Evolutionary conservation across 495 filamentous ascomycete genomes (phyloP), one percentile per base, ranked within the genome.

Genomic region (Aspergillus funiculosus): DNA sequence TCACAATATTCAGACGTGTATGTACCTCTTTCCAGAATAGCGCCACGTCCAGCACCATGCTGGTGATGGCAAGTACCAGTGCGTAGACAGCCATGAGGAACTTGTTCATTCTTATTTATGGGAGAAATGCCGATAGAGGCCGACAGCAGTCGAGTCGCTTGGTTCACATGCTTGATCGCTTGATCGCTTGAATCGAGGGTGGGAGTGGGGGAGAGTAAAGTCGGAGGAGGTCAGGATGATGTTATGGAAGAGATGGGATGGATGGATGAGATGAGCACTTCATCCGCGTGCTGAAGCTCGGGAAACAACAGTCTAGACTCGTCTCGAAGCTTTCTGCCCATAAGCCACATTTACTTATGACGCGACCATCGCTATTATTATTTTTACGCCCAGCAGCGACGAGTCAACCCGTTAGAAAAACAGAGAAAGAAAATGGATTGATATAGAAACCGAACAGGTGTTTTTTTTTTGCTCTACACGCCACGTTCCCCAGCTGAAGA

Each of bases 21-120:
- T 26, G 20, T 57, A 86, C 82, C 39, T 71, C 60, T 56, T 73
- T 69, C 82, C 82, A 87, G 53, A 82, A 87, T 17, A 71, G 63
- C 9, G 75, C 63, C 4, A 87, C 80, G 41, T 86, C 81, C 13
- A 78, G 46, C 4, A 84, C 55, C 68, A 85, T 71, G 26, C 66
- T 67, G 53, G 73, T 68, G 24, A 81, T 53, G 3, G 75, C 72
- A 10, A 68, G 48, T 17, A 80, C 53, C 19, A 73, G 14, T 43
- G 55, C 61, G 50, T 52, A 67, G 45, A 56, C 40, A 40, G 49
- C 41, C 40, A 55, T 44, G 52, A 57, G 52, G 41, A 57, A 57
- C 29, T 39, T 45, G 50, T 46, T 38, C 36, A 50, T 43, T 24
- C 36, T 42, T 18, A 29, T 27, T 24, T 39, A 46, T 42, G 35